Evolutionary conservation across 2,329 filamentous ascomycete species (phyloP), one percentile per base, ranked within the genome.

Genomic region (Dactylonectria macrodidyma): DNA sequence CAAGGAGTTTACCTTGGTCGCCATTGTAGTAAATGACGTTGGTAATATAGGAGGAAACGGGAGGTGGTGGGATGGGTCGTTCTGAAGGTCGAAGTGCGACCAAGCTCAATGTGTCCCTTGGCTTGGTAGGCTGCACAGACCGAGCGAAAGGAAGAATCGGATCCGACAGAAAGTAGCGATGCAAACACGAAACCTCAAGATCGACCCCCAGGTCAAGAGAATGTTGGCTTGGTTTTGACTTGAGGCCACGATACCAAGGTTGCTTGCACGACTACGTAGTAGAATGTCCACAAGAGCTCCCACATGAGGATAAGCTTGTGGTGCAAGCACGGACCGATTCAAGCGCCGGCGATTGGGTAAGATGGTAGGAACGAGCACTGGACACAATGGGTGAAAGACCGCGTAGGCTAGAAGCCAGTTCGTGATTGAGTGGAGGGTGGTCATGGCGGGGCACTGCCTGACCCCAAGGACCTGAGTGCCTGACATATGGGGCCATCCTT

Each of bases 1-100:
- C 74, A 87, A 75, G 48, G 84, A 84, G 69, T 79, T 83, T 60
- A 80, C 83, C 66, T 82, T 84, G 71, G 83, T 78, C 71, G 84
- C 81, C 85, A 87, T 87, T 73, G 57, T 80, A 70, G 69, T 62
- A 68, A 60, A 71, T 75, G 74, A 76, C 73, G 75, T 74, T 65
- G 71, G 51, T 44, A 36, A 48, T 57, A 34, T 59, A 44, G 66
- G 48, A 70, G 55, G 57, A 56, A 71, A 51, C 38, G 50, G 51
- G 55, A 60, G 60, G 41, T 69, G 66, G 72, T 73, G 74, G 73
- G 72, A 76, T 74, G 72, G 63, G 65, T 57, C 64, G 67, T 65
- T 71, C 61, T 65, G 65, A 62, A 65, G 68, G 57, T 62, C 62
- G 44, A 57, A 57, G 41, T 58, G 51, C 57, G 50, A 62, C 64